phyloP scores from a whole-genome alignment of 495 filamentous ascomycete genomes.

The Parathielavia hyrcaniae region DNA sequence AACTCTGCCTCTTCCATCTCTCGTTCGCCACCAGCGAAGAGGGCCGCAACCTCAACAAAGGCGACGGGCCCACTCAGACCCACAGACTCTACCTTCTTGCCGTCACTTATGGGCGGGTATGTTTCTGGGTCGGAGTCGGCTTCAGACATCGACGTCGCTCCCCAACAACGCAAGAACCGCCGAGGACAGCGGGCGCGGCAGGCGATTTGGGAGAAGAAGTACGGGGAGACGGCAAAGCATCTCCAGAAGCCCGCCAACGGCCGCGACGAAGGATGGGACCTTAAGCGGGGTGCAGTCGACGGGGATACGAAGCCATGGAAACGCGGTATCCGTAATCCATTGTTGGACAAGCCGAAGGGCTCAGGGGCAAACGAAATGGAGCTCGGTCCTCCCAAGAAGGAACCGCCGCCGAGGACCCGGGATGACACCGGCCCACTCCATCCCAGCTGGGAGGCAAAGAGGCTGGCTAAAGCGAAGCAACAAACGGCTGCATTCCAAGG shows the following conservation, averaged over 20 bases:
- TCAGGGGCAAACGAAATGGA: conserved; percentile 14
- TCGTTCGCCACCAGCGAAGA: conserved; percentile 41
- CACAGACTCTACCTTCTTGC: conserved; percentile 67
- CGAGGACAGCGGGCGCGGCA: conserved; percentile 83
- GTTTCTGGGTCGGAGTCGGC: conserved; percentile 75
- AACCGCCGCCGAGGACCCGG: conserved; percentile 33
- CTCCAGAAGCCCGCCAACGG: conserved; percentile 16
- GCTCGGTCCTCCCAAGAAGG: conserved; percentile 6
- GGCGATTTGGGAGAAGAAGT: conserved; percentile 90
- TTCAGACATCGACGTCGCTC: conserved; percentile 48
- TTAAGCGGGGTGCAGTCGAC: conserved; percentile 41
- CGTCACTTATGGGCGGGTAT: conserved; percentile 84
- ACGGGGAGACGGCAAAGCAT: conserved; percentile 40
- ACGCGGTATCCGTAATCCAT: conserved; percentile 33
- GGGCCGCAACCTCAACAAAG: conserved; percentile 19
- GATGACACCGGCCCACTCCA: conserved; percentile 66
- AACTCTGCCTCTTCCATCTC: conserved; percentile 26
- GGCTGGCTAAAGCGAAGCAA: conserved; percentile 71
- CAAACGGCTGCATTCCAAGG: conserved; percentile 63
- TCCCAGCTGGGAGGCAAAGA: conserved; percentile 89
- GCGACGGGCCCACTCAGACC: conserved; percentile 18
- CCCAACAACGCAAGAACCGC: conserved; percentile 64
- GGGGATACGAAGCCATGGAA: conserved; percentile 43
- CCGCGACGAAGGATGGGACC: conserved; percentile 51
- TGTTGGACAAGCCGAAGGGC: conserved; percentile 13